Percentiles rank a stretch among this genome's conserved stretches.
Conservation (phyloP, 257 asterid genomes). For the Cordia subcordata region DNA sequence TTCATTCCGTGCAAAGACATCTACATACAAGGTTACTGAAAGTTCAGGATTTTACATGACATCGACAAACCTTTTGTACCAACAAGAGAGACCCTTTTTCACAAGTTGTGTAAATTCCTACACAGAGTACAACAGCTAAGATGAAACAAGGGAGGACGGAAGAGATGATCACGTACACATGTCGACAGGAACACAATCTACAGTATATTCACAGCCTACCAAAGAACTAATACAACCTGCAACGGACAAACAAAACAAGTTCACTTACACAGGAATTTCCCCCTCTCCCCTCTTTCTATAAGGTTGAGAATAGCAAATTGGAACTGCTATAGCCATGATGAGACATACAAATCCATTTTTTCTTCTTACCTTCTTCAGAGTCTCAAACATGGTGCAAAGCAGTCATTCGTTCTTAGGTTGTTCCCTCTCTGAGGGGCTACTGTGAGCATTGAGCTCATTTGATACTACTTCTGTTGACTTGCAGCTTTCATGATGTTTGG, state of each 20-base stretch:
- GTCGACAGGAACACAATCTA: neutral
- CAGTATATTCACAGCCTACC: neutral
- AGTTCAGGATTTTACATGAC: neutral
- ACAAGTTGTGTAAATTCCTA: neutral
- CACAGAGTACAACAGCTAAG: neutral
- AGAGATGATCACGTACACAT: neutral
- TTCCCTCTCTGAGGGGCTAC: constrained; percentile 1
- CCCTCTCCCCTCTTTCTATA: too few species aligned
- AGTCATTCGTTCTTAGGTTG: constrained; percentile 9
- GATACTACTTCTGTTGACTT: neutral
- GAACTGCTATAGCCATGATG: neutral
- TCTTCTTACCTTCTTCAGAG: constrained; percentile 10
- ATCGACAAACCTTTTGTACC: neutral
- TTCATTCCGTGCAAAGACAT: neutral
- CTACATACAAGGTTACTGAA: neutral
- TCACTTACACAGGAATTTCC: too few species aligned
- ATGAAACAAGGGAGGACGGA: neutral
- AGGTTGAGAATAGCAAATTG: neutral
- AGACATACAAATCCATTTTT: neutral
- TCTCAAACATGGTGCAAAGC: constrained; percentile 6
- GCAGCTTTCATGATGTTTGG: neutral
- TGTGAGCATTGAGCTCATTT: neutral
- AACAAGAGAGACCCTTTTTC: neutral
- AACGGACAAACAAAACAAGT: neutral
- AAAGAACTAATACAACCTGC: neutral